phyloP scores from a whole-genome alignment of 352 stramenopile species.

The Phytopythium vexans region DNA sequence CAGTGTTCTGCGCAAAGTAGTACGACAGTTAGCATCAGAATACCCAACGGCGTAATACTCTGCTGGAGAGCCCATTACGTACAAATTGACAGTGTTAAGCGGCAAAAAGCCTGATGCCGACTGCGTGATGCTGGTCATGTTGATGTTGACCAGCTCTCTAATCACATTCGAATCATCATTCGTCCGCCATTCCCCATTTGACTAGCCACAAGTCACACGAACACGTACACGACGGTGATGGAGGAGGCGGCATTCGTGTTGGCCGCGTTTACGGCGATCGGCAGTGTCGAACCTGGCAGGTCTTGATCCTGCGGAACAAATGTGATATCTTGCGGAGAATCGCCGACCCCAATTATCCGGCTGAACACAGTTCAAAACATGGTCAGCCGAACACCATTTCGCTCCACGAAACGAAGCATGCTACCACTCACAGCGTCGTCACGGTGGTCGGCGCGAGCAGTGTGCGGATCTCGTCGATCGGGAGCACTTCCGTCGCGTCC shows the following conservation, averaged over 20 bases:
- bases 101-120: conserved; percentile 21
- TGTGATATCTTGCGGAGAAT: conserved; percentile 16
- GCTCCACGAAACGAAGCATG: background rate
- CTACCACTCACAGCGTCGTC: conserved; percentile 17
- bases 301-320: conserved; percentile 21
- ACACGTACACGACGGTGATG: conserved; percentile 24
- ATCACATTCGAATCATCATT: background rate
- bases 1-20: conserved; percentile 17
- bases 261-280: conserved; percentile 14
- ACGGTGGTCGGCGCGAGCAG: conserved; percentile 22
- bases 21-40: conserved; percentile 1
- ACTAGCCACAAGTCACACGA: background rate
- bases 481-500: conserved; percentile 13
- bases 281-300: conserved; percentile 16
- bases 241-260: conserved; percentile 7
- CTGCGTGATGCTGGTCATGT: conserved; percentile 27
- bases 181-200: background rate
- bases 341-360: conserved; percentile 20
- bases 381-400: background rate
- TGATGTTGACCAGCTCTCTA: conserved; percentile 32
- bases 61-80: background rate
- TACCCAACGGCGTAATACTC: background rate
- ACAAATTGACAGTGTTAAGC: conserved; percentile 23
- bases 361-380: conserved; percentile 7
- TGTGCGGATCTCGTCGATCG: conserved; percentile 23